Evolutionary conservation across 441 rosid genomes (phyloP), one percentile per base, ranked within the genome.

Genomic region (Pelargonium australe): DNA sequence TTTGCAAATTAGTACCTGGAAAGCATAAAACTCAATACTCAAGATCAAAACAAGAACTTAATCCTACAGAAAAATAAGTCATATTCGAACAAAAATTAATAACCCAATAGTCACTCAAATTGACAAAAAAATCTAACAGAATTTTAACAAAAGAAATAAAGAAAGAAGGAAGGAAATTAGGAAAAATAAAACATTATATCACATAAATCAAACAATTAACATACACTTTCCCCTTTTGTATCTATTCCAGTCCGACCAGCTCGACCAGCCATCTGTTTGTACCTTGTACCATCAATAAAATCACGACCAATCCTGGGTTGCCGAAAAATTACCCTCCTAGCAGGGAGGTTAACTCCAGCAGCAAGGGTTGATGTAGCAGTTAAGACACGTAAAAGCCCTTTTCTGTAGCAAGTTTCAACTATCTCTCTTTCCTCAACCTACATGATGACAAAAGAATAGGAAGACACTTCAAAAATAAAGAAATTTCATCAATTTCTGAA

Each of bases 231-330:
- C 70, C 99, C 99, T 84, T 89, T 87, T 66, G 97, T 87, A 78
- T 95, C 99, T 78, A 95, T 95, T 76, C 99, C 99, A 70, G 98
- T 92, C 74, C 98, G 91, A 75, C 99, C 99, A 76, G 99, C 99
- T 77, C 99, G 86, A 70, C 99, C 99, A 62, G 98, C 86, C 99
- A 95, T 95, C 85, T 95, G 99, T 81, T 71, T 92, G 87, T 95
- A 95, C 84, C 97, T 90, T 75, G 97, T 95, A 70, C 97, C 97
- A 78, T 95, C 99, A 75, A 95, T 76, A 82, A 95, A 90, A 85
- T 95, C 97, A 74, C 96, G 80, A 65, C 99, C 99, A 79, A 95
- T 84, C 77, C 92, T 85, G 55, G 99, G 98, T 84, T 95, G 99
- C 68, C 99, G 92, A 75, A 95, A 95, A 80, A 95, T 87, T 74